Percentiles rank a stretch among this genome's conserved stretches.
These are phyloP conservation scores for Sarcodon aspratus DNA, from an alignment of 768 basidiomycete genomes.

Conservation along the genomic window DNA sequence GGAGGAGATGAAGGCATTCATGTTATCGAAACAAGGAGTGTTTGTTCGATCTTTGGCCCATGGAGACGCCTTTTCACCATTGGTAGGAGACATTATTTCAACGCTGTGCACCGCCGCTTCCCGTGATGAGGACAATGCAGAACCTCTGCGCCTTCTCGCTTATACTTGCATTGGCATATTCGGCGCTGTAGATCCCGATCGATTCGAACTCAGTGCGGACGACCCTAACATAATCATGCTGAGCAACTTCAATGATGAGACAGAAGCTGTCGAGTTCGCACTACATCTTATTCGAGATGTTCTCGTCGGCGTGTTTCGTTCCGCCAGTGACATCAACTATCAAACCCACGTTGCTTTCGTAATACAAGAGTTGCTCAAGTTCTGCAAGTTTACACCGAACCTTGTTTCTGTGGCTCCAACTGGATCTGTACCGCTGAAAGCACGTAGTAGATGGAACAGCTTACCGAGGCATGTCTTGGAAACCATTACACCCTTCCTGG, in stretches of 20 bases:
- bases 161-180: constrained; percentile 88
- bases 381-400: constrained; percentile 78
- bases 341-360: constrained; percentile 83
- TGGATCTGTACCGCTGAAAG: constrained; percentile 46
- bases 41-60: constrained; percentile 54
- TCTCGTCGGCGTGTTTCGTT: constrained; percentile 82
- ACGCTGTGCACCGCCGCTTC: constrained; percentile 59
- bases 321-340: constrained; percentile 89
- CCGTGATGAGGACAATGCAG: constrained; percentile 68
- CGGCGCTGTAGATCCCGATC: constrained; percentile 92
- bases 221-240: constrained; percentile 63
- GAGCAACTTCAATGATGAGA: constrained; percentile 71
- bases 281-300: constrained; percentile 78
- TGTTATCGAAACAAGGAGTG: constrained; percentile 35
- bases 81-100: constrained; percentile 57
- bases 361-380: constrained; percentile 82
- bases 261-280: constrained; percentile 69
- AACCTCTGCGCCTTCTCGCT: constrained; percentile 55
- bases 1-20: constrained; percentile 60
- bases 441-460: constrained; percentile 65
- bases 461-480: constrained; percentile 80
- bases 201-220: constrained; percentile 54
- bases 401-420: constrained; percentile 45
- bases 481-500: constrained; percentile 76
- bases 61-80: constrained; percentile 79